Percentiles rank a stretch among this genome's conserved stretches.
Conservation (phyloP, 2,329 filamentous ascomycete species). For the Chaetothyriales sp. region DNA sequence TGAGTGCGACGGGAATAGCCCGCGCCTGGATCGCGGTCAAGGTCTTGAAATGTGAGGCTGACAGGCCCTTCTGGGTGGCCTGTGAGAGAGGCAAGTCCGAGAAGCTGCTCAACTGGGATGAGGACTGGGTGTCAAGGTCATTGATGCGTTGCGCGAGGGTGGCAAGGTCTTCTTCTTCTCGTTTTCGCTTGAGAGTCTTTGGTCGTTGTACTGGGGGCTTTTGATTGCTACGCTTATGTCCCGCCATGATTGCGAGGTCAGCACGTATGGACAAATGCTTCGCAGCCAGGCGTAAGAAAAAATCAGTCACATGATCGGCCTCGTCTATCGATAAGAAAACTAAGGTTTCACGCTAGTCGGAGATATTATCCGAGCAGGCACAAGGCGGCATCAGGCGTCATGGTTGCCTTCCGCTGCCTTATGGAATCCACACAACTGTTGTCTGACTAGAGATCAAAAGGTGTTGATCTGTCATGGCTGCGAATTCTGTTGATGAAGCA, state of each 20-base stretch:
- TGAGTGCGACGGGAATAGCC: slow-evolving; percentile 75
- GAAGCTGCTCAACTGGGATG: slow-evolving; percentile 50
- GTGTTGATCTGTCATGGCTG: background rate
- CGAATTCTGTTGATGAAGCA: background rate
- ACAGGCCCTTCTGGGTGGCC: slow-evolving; percentile 62
- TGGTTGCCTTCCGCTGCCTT: background rate
- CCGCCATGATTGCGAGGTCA: background rate
- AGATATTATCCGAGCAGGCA: background rate
- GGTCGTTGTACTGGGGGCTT: slow-evolving; percentile 2
- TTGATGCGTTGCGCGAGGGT: slow-evolving; percentile 29
- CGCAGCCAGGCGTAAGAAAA: background rate
- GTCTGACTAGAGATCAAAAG: background rate
- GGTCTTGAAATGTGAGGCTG: slow-evolving; percentile 73
- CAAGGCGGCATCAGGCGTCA: background rate
- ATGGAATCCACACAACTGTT: background rate
- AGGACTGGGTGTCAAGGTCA: slow-evolving; percentile 27
- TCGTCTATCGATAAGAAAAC: background rate
- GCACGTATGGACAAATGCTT: background rate
- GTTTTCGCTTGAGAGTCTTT: slow-evolving; percentile 31
- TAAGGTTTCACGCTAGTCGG: background rate
- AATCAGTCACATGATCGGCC: background rate
- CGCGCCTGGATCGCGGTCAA: slow-evolving; percentile 84
- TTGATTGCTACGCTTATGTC: background rate
- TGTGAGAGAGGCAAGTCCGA: slow-evolving; percentile 72
- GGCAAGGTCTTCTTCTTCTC: slow-evolving; percentile 30